Evolutionary conservation across 2,329 filamentous ascomycete species (phyloP), one percentile per base, ranked within the genome.

Genomic region (Coniochaeta ligniaria): DNA sequence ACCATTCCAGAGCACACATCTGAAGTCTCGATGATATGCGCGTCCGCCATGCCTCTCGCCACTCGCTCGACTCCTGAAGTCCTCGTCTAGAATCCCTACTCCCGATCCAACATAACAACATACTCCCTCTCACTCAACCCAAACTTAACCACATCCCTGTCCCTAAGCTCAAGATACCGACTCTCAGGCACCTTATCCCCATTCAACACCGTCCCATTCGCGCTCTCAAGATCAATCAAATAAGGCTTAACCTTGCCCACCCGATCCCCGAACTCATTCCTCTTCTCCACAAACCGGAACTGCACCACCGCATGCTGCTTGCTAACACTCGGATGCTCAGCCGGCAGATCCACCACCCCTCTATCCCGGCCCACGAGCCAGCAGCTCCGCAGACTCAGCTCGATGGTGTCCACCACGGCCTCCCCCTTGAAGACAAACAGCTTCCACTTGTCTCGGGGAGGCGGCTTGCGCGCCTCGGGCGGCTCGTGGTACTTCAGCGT

Each of bases 401-500:
- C 86, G 24, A 97, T 81, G 1, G 91, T 96, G 70, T 96, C 92
- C 36, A 96, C 73, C 3, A 96, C 81, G 60, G 92, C 90, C 31
- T 82, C 74, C 12, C 86, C 90, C 71, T 96, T 96, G 83, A 99
- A 99, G 24, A 97, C 84, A 72, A 96, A 98, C 56, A 99, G 79
- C 62, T 91, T 90, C 94, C 94, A 99, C 61, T 85, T 78, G 66
- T 95, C 87, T 60, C 86, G 88, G 0, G 88, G 71, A 0, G 93
- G 82, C 0, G 95, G 91, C 67, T 96, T 96, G 62, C 95, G 89
- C 57, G 94, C 91, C 77, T 99, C 95, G 12, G 91, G 78, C 1
- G 95, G 95, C 75, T 99, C 95, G 76, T 97, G 91, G 74, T 99
- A 99, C 78, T 98, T 98, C 55, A 99, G 83, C 3, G 91, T 86